A percentile compares a stretch with the other conserved stretches of the same genome.
Conservation (phyloP, 495 filamentous ascomycete species). For the Hyaloscypha bicolor region DNA sequence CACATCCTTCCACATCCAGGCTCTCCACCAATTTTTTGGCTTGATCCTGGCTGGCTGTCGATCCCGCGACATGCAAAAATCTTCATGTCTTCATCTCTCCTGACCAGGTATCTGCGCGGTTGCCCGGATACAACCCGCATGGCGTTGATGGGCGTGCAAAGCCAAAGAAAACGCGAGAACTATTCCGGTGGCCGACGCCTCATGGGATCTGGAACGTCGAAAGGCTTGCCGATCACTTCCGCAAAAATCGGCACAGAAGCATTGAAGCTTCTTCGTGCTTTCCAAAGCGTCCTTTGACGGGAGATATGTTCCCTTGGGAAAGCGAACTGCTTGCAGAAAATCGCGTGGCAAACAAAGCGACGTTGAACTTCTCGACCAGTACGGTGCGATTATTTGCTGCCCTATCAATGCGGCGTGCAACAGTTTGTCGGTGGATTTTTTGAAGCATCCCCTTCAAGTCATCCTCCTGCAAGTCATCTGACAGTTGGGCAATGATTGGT, state of each 20-base stretch:
- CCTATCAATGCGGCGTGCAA: not conserved
- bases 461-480: not conserved
- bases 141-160: not conserved
- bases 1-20: not conserved
- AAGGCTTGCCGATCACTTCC: not conserved
- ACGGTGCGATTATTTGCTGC: not conserved
- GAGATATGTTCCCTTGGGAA: not conserved
- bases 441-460: not conserved
- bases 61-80: slow-evolving; percentile 15
- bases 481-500: not conserved
- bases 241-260: not conserved
- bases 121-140: not conserved
- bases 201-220: not conserved
- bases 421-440: not conserved
- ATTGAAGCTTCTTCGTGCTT: not conserved
- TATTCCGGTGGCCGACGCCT: not conserved
- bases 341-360: not conserved
- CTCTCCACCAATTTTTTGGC: not conserved
- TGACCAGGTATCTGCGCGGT: not conserved
- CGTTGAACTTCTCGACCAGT: not conserved
- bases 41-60: slow-evolving; percentile 26
- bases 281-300: not conserved
- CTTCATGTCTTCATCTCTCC: not conserved
- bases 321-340: not conserved
- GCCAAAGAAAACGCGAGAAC: not conserved